A percentile compares a stretch with the other conserved stretches of the same genome.
These are phyloP conservation scores for Bullera alba DNA, from an alignment of 768 basidiomycete species.

Conservation along the genomic window DNA sequence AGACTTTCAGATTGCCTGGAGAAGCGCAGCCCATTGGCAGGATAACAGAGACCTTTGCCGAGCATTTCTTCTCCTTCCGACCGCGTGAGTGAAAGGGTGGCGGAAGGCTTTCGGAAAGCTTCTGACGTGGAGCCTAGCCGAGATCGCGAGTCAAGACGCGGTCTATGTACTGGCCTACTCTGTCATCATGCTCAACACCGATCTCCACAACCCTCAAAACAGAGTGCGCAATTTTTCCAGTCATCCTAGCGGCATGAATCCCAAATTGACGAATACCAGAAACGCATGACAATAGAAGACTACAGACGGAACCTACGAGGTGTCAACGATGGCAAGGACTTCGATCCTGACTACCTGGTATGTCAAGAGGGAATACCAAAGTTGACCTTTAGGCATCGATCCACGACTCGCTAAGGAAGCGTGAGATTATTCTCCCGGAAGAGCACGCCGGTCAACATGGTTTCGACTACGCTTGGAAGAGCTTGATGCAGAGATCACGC, in stretches of 20 bases:
- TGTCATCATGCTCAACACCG: slow-evolving; percentile 97
- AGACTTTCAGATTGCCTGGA: slow-evolving; percentile 88
- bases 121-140: slow-evolving; percentile 53
- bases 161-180: slow-evolving; percentile 91
- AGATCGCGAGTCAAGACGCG: slow-evolving; percentile 84
- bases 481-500: slow-evolving; percentile 71
- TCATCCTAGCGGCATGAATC: neutral
- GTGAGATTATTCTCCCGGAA: slow-evolving; percentile 94
- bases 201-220: slow-evolving; percentile 89
- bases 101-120: neutral
- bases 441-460: slow-evolving; percentile 94
- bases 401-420: slow-evolving; percentile 87
- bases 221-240: slow-evolving; percentile 53
- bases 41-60: slow-evolving; percentile 91
- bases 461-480: slow-evolving; percentile 99
- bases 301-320: slow-evolving; percentile 87
- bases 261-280: slow-evolving; percentile 50
- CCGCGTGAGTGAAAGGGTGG: slow-evolving; percentile 55
- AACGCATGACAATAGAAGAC: slow-evolving; percentile 94
- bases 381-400: slow-evolving; percentile 57
- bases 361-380: too few species aligned
- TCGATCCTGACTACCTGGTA: slow-evolving; percentile 74
- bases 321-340: slow-evolving; percentile 77
- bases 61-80: slow-evolving; percentile 73
- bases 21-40: slow-evolving; percentile 88